These are phyloP conservation scores for Epichloe gansuensis DNA, from an alignment of 2,329 filamentous ascomycete species.

Conservation along the genomic window DNA sequence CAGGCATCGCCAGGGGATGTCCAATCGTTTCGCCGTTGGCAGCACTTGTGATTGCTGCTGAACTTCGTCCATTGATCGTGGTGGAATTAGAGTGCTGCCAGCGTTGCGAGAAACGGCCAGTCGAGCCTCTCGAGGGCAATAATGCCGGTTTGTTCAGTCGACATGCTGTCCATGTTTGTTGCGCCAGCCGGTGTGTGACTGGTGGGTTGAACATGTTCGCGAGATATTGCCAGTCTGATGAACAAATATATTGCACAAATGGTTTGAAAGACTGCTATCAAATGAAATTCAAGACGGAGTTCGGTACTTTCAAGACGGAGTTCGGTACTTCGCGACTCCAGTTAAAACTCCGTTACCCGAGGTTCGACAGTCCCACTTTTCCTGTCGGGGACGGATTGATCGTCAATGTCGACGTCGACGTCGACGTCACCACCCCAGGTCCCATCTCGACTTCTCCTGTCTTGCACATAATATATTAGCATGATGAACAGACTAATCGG, in stretches of 20 bases:
- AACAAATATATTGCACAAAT: too few relatives aligned
- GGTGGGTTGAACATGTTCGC: not conserved
- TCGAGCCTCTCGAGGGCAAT: not conserved
- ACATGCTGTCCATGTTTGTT: not conserved
- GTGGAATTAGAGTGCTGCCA: not conserved
- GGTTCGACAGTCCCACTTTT: constrained; percentile 3
- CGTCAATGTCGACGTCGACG: not conserved
- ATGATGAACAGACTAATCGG: too few relatives aligned
- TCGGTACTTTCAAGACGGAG: too few relatives aligned
- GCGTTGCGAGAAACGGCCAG: not conserved
- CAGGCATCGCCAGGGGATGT: too few relatives aligned
- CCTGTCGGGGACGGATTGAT: not conserved
- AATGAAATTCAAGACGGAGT: too few relatives aligned
- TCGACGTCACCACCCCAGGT: too few relatives aligned
- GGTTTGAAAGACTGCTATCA: not conserved
- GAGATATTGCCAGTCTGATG: not conserved
- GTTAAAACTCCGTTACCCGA: not conserved
- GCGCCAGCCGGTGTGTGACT: constrained; percentile 1
- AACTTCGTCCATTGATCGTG: too few relatives aligned
- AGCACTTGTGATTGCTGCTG: too few relatives aligned
- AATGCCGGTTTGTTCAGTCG: not conserved
- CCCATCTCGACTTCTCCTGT: too few relatives aligned
- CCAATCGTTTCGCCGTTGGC: too few relatives aligned
- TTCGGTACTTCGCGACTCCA: too few relatives aligned
- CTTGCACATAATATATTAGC: too few relatives aligned